Percentiles rank a stretch among this genome's conserved stretches.
Evolutionary conservation across 345 rosid genomes (phyloP).

Genomic region (Eutrema yunnanense): DNA sequence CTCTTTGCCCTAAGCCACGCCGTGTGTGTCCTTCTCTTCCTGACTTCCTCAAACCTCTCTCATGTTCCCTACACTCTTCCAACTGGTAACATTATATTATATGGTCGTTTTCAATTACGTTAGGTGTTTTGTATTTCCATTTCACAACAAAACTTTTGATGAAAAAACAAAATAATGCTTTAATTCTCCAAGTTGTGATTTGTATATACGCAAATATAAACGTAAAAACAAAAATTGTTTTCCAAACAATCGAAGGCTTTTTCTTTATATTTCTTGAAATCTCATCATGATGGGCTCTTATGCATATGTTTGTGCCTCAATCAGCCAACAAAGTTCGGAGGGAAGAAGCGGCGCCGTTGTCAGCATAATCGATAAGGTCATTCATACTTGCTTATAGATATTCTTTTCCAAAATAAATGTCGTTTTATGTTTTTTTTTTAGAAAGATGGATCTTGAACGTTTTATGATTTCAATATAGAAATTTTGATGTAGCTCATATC

Average conservation of each 20-base stretch:
- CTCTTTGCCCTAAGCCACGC: conserved; percentile 74
- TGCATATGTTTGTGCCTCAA: neutral
- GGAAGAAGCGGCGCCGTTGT: conserved; percentile 36
- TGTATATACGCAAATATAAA: neutral
- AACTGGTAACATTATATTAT: neutral
- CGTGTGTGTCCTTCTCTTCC: conserved; percentile 44
- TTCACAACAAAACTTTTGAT: neutral
- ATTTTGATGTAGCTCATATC: neutral
- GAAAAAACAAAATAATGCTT: no score
- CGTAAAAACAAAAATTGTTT: neutral
- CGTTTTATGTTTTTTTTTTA: neutral
- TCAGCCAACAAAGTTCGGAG: conserved; percentile 43
- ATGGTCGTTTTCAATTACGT: neutral
- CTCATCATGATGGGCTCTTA: neutral
- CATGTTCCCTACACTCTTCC: conserved; percentile 46
- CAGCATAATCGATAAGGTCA: conserved; percentile 47
- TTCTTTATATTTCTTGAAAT: neutral
- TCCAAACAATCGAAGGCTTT: neutral
- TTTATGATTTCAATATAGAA: neutral
- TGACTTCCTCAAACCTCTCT: conserved; percentile 54
- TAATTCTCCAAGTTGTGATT: neutral
- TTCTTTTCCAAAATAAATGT: neutral
- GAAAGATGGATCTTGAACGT: neutral
- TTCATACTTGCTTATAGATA: neutral
- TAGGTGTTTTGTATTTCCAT: neutral